These are phyloP conservation scores for Diaporthe capsici DNA, from an alignment of 2,329 filamentous ascomycete species.

Conservation along the genomic window DNA sequence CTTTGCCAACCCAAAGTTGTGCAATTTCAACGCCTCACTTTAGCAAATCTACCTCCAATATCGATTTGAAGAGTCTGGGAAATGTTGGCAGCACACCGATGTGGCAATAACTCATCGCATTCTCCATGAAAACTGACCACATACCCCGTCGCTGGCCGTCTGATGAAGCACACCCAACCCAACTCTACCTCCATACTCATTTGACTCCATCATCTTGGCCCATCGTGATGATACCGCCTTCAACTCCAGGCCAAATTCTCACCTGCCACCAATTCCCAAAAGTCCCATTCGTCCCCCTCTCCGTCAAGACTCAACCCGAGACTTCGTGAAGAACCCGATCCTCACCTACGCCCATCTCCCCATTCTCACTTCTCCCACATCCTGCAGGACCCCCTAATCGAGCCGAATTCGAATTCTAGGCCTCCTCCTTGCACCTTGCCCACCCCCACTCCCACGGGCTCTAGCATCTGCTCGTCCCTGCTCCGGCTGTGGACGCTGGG, in stretches of 20 bases:
- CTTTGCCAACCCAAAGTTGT: rapidly evolving
- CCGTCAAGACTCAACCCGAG: neutral
- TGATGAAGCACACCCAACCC: neutral
- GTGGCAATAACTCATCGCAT: neutral
- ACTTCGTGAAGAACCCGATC: neutral
- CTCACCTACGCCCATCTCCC: rapidly evolving
- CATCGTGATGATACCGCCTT: neutral
- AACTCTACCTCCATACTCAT: neutral
- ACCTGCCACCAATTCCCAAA: neutral
- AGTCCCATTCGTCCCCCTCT: neutral
- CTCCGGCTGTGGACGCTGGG: too few relatives aligned
- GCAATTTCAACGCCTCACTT: neutral
- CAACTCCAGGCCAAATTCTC: neutral
- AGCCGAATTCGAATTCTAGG: neutral
- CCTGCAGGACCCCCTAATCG: neutral
- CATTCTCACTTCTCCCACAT: neutral
- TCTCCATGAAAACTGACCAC: neutral
- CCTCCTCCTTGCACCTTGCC: neutral
- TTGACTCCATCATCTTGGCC: neutral
- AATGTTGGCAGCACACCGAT: neutral
- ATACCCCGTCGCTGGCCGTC: neutral
- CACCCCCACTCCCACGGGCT: neutral
- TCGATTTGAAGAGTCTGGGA: neutral
- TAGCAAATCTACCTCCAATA: neutral
- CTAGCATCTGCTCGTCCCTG: rapidly evolving